Conservation (phyloP, 2,329 filamentous ascomycete genomes). For the Paraphaeosphaeria sporulosa region DNA sequence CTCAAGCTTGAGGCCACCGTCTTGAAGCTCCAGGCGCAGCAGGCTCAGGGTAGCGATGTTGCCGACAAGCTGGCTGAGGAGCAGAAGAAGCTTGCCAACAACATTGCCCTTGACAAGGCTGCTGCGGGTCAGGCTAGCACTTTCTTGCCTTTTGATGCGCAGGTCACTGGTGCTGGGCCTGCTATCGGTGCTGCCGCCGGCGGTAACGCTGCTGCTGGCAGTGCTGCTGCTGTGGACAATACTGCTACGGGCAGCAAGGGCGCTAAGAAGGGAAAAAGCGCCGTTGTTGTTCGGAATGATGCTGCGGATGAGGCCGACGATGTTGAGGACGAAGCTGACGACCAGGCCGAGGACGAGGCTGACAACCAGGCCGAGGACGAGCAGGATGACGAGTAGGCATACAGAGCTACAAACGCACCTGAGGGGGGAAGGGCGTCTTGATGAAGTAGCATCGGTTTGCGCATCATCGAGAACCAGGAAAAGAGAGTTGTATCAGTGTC, state of each 20-base stretch:
- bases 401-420: neutral
- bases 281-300: neutral
- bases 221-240: neutral
- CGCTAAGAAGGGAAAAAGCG: neutral
- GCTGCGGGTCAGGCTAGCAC: slow-evolving; percentile 57
- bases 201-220: neutral
- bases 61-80: slow-evolving; percentile 56
- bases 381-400: neutral
- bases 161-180: slow-evolving; percentile 29
- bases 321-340: neutral
- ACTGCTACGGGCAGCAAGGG: neutral
- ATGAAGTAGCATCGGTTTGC: neutral
- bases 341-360: neutral
- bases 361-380: neutral
- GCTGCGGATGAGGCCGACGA: neutral
- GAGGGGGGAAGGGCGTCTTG: neutral
- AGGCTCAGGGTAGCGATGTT: slow-evolving; percentile 61
- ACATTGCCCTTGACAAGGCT: slow-evolving; percentile 58
- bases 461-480: neutral
- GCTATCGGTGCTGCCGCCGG: neutral
- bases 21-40: slow-evolving; percentile 59
- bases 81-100: slow-evolving; percentile 62
- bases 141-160: slow-evolving; percentile 37
- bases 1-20: slow-evolving; percentile 64
- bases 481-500: neutral